phyloP scores from a whole-genome alignment of 495 filamentous ascomycete genomes.

The Penicillium nucicola region DNA sequence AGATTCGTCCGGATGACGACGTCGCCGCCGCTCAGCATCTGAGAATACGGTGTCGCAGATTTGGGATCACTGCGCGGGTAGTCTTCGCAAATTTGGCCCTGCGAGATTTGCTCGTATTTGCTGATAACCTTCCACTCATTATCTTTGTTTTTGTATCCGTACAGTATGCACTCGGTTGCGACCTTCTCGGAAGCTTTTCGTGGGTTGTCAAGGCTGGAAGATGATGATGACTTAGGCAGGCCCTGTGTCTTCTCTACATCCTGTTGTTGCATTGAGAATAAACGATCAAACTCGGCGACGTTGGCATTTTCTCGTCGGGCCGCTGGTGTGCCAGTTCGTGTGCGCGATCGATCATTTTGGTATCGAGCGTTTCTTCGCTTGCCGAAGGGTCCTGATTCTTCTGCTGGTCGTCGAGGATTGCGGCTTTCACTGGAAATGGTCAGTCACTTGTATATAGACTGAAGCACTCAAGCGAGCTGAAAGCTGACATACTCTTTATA shows the following conservation, averaged over 20 bases:
- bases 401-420: conserved; percentile 49
- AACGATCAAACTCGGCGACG: conserved; percentile 48
- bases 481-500: conserved; percentile 49
- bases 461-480: background rate
- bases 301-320: conserved; percentile 58
- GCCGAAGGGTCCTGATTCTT: conserved; percentile 65
- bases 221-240: conserved; percentile 41
- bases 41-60: conserved; percentile 50
- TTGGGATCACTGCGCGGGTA: conserved; percentile 66
- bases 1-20: conserved; percentile 59
- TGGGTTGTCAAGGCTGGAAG: conserved; percentile 39
- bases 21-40: conserved; percentile 59
- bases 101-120: conserved; percentile 72
- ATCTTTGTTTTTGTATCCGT: conserved; percentile 69
- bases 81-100: conserved; percentile 82
- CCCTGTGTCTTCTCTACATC: conserved; percentile 36
- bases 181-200: conserved; percentile 50
- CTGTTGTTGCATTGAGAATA: conserved; percentile 45
- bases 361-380: conserved; percentile 50
- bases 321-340: conserved; percentile 56
- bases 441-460: background rate
- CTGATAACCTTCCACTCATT: conserved; percentile 82
- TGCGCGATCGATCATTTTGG: conserved; percentile 50
- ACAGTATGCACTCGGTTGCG: conserved; percentile 79
- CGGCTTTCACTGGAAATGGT: conserved; percentile 35